Conservation (phyloP, 108 stramenopile genomes). For the Asterionellopsis glacialis region DNA sequence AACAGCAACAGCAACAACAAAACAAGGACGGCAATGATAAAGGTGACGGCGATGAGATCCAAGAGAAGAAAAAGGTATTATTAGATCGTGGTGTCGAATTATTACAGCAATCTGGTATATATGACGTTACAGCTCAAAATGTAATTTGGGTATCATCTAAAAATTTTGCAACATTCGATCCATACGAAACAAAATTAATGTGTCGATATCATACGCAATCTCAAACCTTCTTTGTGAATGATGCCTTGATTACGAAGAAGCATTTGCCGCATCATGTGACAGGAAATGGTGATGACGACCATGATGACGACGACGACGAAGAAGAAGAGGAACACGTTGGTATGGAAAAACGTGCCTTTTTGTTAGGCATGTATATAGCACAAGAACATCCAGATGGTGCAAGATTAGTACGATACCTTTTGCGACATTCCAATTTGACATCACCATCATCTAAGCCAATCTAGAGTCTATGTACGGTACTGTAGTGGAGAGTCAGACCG, state of each 20-base stretch:
- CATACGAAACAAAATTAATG: neutral
- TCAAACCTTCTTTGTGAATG: constrained; percentile 39
- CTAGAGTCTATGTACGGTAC: no score
- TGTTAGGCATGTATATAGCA: constrained; percentile 65
- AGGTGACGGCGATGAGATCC: no score
- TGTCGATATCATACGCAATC: constrained; percentile 30
- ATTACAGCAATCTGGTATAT: no score
- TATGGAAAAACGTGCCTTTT: constrained; percentile 30
- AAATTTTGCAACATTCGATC: no score
- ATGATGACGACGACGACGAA: constrained; percentile 11
- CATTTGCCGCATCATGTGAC: constrained; percentile 16
- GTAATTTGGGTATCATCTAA: no score
- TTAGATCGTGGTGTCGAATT: no score
- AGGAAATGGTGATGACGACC: constrained; percentile 4
- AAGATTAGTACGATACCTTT: constrained; percentile 33
- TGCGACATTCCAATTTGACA: constrained; percentile 5
- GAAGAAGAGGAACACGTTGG: constrained; percentile 5
- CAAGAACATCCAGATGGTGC: constrained; percentile 66
- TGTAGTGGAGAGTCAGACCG: no score
- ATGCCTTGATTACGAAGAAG: constrained; percentile 27
- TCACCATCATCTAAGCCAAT: no score
- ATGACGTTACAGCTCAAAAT: no score
- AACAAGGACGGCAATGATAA: no score
- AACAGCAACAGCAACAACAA: no score
- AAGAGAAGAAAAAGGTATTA: no score